Evolutionary conservation across 2,329 filamentous ascomycete genomes (phyloP).

Genomic region (Colletotrichum tabaci): DNA sequence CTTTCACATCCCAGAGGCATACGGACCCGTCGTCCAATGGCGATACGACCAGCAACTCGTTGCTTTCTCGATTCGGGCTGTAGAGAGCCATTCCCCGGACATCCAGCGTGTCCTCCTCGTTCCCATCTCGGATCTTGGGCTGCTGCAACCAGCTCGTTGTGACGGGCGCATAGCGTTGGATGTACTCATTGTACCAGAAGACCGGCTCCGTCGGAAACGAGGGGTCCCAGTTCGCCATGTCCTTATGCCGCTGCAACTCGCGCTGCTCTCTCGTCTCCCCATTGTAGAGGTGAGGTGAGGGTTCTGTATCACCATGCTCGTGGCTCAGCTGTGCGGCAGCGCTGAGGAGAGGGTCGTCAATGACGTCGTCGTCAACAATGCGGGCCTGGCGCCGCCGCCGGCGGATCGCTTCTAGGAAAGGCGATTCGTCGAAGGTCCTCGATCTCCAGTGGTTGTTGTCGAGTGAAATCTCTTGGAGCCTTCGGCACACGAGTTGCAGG

Average conservation of each 20-base stretch:
- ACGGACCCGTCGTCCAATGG: slow-evolving; percentile 90
- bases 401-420: slow-evolving; percentile 74
- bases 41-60: slow-evolving; percentile 73
- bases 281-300: slow-evolving; percentile 36
- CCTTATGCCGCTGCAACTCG: slow-evolving; percentile 63
- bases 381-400: slow-evolving; percentile 60
- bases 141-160: slow-evolving; percentile 83
- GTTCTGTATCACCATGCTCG: slow-evolving; percentile 21
- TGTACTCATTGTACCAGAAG: slow-evolving; percentile 91
- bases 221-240: slow-evolving; percentile 88
- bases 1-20: slow-evolving; percentile 86
- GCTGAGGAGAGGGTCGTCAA: slow-evolving; percentile 37
- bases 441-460: slow-evolving; percentile 84
- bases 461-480: slow-evolving; percentile 76
- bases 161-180: slow-evolving; percentile 84
- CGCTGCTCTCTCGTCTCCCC: slow-evolving; percentile 47
- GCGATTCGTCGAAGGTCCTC: slow-evolving; percentile 80
- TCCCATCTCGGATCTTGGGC: slow-evolving; percentile 62
- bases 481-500: slow-evolving; percentile 79
- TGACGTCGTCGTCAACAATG: slow-evolving; percentile 29
- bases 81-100: slow-evolving; percentile 82
- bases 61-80: slow-evolving; percentile 56
- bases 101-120: slow-evolving; percentile 69
- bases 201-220: slow-evolving; percentile 79
- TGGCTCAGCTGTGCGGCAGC: slow-evolving; percentile 37